Percentiles rank a stretch among this genome's conserved stretches.
Evolutionary conservation across 331 rosid species (phyloP).

Genomic region (Ulmus americana): DNA sequence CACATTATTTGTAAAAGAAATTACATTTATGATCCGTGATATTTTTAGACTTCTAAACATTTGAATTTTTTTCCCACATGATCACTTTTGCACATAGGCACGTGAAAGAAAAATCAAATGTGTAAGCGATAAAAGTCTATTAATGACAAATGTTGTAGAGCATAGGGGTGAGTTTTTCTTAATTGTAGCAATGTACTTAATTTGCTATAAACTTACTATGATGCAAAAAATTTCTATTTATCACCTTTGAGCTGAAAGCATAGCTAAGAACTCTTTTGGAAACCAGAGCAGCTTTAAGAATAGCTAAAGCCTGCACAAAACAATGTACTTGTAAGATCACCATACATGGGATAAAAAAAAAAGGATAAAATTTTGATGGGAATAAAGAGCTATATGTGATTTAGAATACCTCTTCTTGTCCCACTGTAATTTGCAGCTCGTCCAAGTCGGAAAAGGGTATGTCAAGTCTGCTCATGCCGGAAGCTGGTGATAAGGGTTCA

Average conservation of each 20-base stretch:
- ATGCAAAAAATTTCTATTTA: neutral
- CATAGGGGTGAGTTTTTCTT: no score
- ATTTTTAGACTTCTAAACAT: no score
- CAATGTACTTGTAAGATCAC: neutral
- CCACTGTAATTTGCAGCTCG: neutral
- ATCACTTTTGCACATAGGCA: no score
- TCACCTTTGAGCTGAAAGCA: conserved; percentile 11
- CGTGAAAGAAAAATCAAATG: no score
- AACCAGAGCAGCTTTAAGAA: conserved; percentile 4
- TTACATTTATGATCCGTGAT: no score
- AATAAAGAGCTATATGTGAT: neutral
- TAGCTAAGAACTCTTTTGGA: conserved; percentile 12
- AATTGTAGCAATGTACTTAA: no score
- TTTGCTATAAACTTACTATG: neutral
- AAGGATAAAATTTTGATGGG: neutral
- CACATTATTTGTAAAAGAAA: no score
- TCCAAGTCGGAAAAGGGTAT: conserved; percentile 8
- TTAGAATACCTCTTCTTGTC: neutral
- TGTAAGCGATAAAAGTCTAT: no score
- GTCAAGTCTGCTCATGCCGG: conserved; percentile 9
- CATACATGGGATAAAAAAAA: neutral
- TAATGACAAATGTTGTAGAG: no score
- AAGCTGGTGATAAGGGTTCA: conserved; percentile 2
- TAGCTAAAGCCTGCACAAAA: conserved; percentile 6
- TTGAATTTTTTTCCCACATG: no score